Evolutionary conservation across 805 yeast species (phyloP).

Genomic region (Kodamaea sagamina): DNA sequence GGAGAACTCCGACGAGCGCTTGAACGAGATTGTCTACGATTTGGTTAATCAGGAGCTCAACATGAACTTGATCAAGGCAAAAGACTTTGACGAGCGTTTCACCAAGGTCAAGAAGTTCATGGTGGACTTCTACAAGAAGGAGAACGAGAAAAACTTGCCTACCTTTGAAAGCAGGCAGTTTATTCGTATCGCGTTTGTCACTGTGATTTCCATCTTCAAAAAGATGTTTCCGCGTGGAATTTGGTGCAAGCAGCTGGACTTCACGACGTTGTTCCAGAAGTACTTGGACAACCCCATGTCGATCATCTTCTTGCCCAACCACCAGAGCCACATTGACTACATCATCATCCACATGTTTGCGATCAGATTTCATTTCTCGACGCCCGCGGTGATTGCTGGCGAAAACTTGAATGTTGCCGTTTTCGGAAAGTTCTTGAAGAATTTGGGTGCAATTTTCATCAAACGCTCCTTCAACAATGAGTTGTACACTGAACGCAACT

Average conservation of each 20-base stretch:
- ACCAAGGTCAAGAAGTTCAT: slow-evolving; percentile 40
- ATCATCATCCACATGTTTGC: slow-evolving; percentile 56
- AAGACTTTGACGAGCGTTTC: slow-evolving; percentile 34
- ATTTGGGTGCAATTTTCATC: slow-evolving; percentile 58
- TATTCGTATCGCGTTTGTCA: slow-evolving; percentile 38
- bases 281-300: slow-evolving; percentile 45
- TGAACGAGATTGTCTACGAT: slow-evolving; percentile 37
- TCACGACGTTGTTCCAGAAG: slow-evolving; percentile 29
- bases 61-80: slow-evolving; percentile 37
- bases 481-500: slow-evolving; percentile 48
- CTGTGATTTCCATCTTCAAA: slow-evolving; percentile 34
- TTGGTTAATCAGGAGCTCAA: slow-evolving; percentile 40
- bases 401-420: slow-evolving; percentile 62
- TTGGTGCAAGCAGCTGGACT: slow-evolving; percentile 37
- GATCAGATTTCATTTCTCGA: slow-evolving; percentile 53
- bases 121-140: slow-evolving; percentile 36
- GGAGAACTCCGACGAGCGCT: slow-evolving; percentile 32
- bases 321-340: slow-evolving; percentile 63
- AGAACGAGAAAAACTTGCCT: slow-evolving; percentile 42
- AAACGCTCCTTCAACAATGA: slow-evolving; percentile 49
- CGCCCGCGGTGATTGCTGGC: slow-evolving; percentile 65
- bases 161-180: slow-evolving; percentile 27
- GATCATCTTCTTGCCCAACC: slow-evolving; percentile 56
- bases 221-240: slow-evolving; percentile 47
- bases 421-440: slow-evolving; percentile 51